Evolutionary conservation across 2,329 filamentous ascomycete genomes (phyloP).

Genomic region (Alternaria consortialis): DNA sequence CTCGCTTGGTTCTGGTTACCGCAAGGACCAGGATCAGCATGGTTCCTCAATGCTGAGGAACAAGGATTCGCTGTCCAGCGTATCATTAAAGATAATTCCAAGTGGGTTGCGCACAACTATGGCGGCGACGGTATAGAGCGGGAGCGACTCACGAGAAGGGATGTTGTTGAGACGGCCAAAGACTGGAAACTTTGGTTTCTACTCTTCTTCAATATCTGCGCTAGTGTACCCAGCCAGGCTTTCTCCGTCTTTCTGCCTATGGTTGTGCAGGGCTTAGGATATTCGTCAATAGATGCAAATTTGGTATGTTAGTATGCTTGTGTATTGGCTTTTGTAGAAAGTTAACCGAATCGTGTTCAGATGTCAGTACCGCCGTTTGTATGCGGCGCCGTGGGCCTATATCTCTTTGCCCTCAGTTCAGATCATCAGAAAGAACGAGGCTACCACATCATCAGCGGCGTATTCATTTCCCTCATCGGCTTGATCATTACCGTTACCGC

Average conservation of each 20-base stretch:
- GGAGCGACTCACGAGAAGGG: constrained; percentile 24
- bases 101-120: constrained; percentile 3
- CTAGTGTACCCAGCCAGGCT: constrained; percentile 51
- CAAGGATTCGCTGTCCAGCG: constrained; percentile 25
- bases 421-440: constrained; percentile 46
- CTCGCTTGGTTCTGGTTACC: constrained; percentile 40
- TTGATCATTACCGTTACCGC: constrained; percentile 27
- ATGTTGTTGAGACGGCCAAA: constrained; percentile 25
- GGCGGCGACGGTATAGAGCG: constrained; percentile 9
- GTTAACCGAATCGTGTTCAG: background rate
- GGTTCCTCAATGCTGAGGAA: constrained; percentile 51
- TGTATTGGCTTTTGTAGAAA: background rate
- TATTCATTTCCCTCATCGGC: constrained; percentile 53
- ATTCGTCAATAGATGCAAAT: constrained; percentile 29
- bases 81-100: constrained; percentile 26
- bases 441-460: constrained; percentile 56
- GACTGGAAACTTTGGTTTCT: constrained; percentile 38
- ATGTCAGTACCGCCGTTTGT: constrained; percentile 61
- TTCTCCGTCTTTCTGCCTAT: constrained; percentile 58
- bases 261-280: constrained; percentile 52
- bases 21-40: constrained; percentile 39
- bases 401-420: constrained; percentile 56
- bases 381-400: constrained; percentile 57
- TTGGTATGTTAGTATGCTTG: constrained; percentile 13
- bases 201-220: constrained; percentile 53